phyloP scores from a whole-genome alignment of 2,329 filamentous ascomycete species.

The Fusarium sp. region DNA sequence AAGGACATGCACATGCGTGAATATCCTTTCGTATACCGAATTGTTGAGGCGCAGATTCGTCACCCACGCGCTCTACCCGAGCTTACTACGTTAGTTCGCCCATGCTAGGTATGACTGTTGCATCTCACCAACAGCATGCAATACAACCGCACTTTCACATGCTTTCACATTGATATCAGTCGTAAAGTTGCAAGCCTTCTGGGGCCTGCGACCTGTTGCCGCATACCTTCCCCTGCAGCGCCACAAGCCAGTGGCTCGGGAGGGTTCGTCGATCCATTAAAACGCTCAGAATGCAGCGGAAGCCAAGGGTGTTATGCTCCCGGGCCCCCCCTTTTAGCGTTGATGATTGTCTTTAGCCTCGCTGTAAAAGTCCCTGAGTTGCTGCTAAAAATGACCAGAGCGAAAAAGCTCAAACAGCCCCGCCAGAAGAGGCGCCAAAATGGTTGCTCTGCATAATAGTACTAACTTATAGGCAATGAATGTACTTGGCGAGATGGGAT shows the following conservation, averaged over 20 bases:
- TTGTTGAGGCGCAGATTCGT: slow-evolving; percentile 37
- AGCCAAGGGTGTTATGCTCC: slow-evolving; percentile 20
- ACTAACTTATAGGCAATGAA: not conserved
- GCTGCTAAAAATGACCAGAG: slow-evolving; percentile 9
- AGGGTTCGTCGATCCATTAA: slow-evolving; percentile 18
- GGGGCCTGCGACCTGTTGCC: not conserved
- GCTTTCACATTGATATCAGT: slow-evolving; percentile 13
- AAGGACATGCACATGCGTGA: not conserved
- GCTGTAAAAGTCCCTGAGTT: slow-evolving; percentile 15
- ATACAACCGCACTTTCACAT: slow-evolving; percentile 43
- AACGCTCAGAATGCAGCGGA: slow-evolving; percentile 15
- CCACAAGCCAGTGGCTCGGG: slow-evolving; percentile 27
- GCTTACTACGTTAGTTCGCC: slow-evolving; percentile 1
- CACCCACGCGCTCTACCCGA: slow-evolving; percentile 30
- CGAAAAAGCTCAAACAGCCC: slow-evolving; percentile 17
- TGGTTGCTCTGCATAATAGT: slow-evolving; percentile 4
- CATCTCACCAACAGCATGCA: slow-evolving; percentile 33
- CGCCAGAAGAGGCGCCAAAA: slow-evolving; percentile 16
- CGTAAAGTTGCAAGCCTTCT: slow-evolving; percentile 10
- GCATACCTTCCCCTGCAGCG: slow-evolving; percentile 24
- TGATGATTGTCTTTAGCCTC: slow-evolving; percentile 16
- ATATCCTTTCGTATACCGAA: not conserved
- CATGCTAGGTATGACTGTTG: not conserved
- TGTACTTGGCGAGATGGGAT: slow-evolving; percentile 27
- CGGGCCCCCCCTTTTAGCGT: slow-evolving; percentile 21